Evolutionary conservation across 2,329 filamentous ascomycete species (phyloP).

Genomic region (Diaporthe aspalathi): DNA sequence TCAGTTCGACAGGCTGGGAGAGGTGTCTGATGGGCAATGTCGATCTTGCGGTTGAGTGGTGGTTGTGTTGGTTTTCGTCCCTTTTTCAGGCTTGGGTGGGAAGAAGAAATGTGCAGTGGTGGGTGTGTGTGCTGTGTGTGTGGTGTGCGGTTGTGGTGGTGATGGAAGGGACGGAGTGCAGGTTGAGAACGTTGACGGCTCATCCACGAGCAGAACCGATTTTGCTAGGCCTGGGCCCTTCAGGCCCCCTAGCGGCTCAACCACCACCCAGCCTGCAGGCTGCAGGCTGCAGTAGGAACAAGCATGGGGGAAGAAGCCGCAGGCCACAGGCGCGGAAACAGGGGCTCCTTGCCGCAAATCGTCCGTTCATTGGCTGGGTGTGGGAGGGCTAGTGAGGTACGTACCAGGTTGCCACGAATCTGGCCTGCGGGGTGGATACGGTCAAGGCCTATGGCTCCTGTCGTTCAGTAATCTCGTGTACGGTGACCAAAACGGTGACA

Average conservation of each 20-base stretch:
- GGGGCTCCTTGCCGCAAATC: background rate
- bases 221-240: slow-evolving; percentile 17
- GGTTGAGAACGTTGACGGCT: background rate
- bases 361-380: background rate
- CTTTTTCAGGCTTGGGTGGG: slow-evolving; percentile 18
- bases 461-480: no score
- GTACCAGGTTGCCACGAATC: background rate
- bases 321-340: background rate
- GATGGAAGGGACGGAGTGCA: background rate
- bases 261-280: no score
- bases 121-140: no score
- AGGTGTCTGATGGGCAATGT: background rate
- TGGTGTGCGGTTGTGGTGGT: background rate
- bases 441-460: no score
- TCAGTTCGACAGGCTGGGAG: slow-evolving; percentile 1
- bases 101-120: slow-evolving; percentile 12
- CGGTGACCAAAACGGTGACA: background rate
- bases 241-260: slow-evolving; percentile 12
- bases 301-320: background rate
- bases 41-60: background rate
- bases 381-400: background rate
- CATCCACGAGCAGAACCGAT: background rate
- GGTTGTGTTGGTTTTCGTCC: slow-evolving; percentile 11
- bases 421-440: background rate
- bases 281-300: slow-evolving; percentile 6